These are phyloP conservation scores for Nigrograna mackinnonii DNA, from an alignment of 2,329 filamentous ascomycete species.

Conservation along the genomic window DNA sequence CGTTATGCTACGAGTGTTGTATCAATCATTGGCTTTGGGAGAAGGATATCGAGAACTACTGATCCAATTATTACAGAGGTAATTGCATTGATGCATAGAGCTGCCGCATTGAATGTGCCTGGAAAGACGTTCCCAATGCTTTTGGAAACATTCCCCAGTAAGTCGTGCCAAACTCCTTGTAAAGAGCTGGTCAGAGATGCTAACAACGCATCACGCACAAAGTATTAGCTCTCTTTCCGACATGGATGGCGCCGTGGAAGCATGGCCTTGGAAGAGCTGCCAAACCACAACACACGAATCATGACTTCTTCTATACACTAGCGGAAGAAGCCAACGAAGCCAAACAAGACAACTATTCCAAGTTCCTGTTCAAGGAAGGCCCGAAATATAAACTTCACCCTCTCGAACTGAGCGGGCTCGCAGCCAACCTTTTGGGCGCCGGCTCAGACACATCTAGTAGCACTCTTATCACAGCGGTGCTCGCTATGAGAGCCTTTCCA, in stretches of 20 bases:
- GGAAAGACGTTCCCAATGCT: slow-evolving; percentile 62
- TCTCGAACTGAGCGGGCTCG: slow-evolving; percentile 7
- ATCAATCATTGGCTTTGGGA: slow-evolving; percentile 61
- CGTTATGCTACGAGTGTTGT: slow-evolving; percentile 58
- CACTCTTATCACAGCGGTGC: slow-evolving; percentile 6
- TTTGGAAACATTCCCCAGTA: slow-evolving; percentile 58
- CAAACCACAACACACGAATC: slow-evolving; percentile 4
- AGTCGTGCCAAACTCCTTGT: too few species aligned
- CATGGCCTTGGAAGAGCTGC: slow-evolving; percentile 9
- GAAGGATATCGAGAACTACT: slow-evolving; percentile 53
- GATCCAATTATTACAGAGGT: slow-evolving; percentile 64
- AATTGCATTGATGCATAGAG: slow-evolving; percentile 61
- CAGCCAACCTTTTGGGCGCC: slow-evolving; percentile 6
- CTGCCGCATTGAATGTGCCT: slow-evolving; percentile 54
- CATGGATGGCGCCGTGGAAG: slow-evolving; percentile 13
- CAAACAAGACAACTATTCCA: slow-evolving; percentile 12
- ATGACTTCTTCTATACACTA: slow-evolving; percentile 14
- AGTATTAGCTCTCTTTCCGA: slow-evolving; percentile 14
- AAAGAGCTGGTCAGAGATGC: too few species aligned
- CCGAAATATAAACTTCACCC: slow-evolving; percentile 6
- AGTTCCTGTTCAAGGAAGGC: slow-evolving; percentile 38
- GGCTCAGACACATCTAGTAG: slow-evolving; percentile 8
- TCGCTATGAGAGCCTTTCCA: slow-evolving; percentile 11
- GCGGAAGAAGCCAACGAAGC: slow-evolving; percentile 7
- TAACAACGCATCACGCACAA: too few species aligned